Conservation (phyloP, 768 basidiomycete genomes). For the Boletus fagicola region DNA sequence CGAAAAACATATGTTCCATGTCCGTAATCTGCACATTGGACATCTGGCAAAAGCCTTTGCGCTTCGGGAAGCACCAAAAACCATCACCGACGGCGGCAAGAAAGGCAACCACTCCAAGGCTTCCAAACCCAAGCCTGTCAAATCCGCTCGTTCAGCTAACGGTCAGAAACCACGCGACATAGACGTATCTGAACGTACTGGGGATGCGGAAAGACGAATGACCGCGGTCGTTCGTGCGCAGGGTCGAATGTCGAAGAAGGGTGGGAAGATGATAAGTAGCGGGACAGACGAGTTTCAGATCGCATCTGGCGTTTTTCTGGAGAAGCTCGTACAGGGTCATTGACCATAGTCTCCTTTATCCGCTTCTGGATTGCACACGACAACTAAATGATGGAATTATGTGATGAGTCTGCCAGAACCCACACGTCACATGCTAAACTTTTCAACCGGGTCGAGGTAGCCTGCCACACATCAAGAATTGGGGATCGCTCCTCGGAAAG, state of each 20-base stretch:
- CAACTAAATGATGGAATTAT: neutral
- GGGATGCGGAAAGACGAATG: conserved; percentile 79
- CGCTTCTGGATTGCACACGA: neutral
- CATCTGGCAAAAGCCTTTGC: conserved; percentile 93
- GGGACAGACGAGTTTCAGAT: conserved; percentile 79
- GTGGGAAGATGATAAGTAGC: conserved; percentile 68
- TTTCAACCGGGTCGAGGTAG: neutral
- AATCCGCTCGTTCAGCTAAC: conserved; percentile 17
- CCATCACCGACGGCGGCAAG: conserved; percentile 29
- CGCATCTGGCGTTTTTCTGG: conserved; percentile 58
- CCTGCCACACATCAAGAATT: neutral
- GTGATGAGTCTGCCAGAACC: too few relatives aligned
- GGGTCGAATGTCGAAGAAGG: conserved; percentile 77
- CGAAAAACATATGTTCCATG: conserved; percentile 97
- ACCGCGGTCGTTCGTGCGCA: conserved; percentile 78
- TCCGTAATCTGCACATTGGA: conserved; percentile 90
- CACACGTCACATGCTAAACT: neutral
- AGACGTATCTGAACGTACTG: conserved; percentile 37
- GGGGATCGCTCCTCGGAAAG: neutral
- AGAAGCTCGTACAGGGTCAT: conserved; percentile 47
- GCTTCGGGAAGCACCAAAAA: conserved; percentile 75
- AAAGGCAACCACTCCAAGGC: conserved; percentile 9
- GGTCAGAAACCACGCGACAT: conserved; percentile 30
- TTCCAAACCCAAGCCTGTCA: conserved; percentile 2
- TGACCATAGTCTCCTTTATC: conserved; percentile 4